phyloP scores from a whole-genome alignment of 2,329 filamentous ascomycete species.

The Epichloe baconii region DNA sequence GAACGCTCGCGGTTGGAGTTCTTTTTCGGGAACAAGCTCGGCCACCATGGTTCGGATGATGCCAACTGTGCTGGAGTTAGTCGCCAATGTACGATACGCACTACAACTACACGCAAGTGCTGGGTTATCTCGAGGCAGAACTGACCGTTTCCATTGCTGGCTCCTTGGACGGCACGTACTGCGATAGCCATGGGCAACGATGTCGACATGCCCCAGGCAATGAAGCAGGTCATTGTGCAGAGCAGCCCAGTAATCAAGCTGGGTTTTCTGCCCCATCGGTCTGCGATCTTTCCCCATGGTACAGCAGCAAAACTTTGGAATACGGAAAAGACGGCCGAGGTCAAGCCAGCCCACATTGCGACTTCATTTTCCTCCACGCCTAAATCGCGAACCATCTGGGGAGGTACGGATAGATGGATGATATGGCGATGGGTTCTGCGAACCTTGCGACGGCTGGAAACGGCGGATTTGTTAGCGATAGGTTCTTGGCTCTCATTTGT shows the following conservation, averaged over 20 bases:
- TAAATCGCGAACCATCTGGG: constrained; percentile 75
- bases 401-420: constrained; percentile 56
- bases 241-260: constrained; percentile 61
- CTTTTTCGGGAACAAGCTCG: constrained; percentile 78
- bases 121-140: neutral
- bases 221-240: constrained; percentile 68
- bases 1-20: constrained; percentile 79
- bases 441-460: constrained; percentile 59
- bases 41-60: constrained; percentile 88
- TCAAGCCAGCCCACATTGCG: constrained; percentile 69
- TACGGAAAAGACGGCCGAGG: constrained; percentile 58
- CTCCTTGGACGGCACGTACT: constrained; percentile 65
- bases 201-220: constrained; percentile 75
- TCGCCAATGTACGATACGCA: neutral
- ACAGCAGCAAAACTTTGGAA: constrained; percentile 61
- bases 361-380: constrained; percentile 58
- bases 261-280: constrained; percentile 69
- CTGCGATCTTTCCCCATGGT: constrained; percentile 64
- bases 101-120: neutral
- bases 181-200: constrained; percentile 68
- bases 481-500: neutral
- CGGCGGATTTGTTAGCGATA: neutral
- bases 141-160: constrained; percentile 71
- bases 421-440: constrained; percentile 60
- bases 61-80: constrained; percentile 41